Percentiles rank a stretch among this genome's conserved stretches.
Evolutionary conservation across 441 rosid genomes (phyloP).

Genomic region (Kokia cookei): DNA sequence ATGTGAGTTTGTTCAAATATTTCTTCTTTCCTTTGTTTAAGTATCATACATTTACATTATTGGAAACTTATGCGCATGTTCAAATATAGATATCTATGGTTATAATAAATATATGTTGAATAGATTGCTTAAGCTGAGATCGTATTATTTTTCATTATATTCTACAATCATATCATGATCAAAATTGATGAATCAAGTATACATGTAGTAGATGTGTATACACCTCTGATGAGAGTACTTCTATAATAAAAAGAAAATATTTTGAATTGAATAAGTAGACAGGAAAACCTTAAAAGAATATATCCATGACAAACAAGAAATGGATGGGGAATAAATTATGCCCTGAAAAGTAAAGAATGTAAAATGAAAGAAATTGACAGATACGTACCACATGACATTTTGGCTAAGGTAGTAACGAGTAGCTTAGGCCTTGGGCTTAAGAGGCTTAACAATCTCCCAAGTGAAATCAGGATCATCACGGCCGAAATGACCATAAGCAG

Average conservation of each 20-base stretch:
- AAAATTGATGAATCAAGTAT: too few species aligned
- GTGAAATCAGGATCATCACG: slow-evolving; percentile 80
- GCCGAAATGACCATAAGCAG: slow-evolving; percentile 77
- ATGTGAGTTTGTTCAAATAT: too few species aligned
- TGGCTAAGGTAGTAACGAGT: slow-evolving; percentile 23
- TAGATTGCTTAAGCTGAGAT: too few species aligned
- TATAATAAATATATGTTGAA: too few species aligned
- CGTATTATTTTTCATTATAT: too few species aligned
- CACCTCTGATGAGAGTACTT: not conserved
- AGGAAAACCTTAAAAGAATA: not conserved
- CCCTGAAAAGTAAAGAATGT: not conserved
- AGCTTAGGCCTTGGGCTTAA: slow-evolving; percentile 55
- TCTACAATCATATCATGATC: too few species aligned
- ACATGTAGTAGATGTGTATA: not conserved
- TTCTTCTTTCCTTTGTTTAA: too few species aligned
- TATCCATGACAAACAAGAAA: not conserved
- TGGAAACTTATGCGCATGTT: too few species aligned
- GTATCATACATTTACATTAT: too few species aligned
- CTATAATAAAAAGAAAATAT: too few species aligned
- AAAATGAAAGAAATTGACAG: slow-evolving; percentile 1
- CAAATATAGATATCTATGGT: too few species aligned
- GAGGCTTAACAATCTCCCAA: slow-evolving; percentile 75
- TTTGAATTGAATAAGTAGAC: too few species aligned
- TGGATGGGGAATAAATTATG: not conserved
- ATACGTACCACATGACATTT: not conserved